phyloP scores from a whole-genome alignment of 1,284 basidiomycete genomes.

The Tilletia walkeri region DNA sequence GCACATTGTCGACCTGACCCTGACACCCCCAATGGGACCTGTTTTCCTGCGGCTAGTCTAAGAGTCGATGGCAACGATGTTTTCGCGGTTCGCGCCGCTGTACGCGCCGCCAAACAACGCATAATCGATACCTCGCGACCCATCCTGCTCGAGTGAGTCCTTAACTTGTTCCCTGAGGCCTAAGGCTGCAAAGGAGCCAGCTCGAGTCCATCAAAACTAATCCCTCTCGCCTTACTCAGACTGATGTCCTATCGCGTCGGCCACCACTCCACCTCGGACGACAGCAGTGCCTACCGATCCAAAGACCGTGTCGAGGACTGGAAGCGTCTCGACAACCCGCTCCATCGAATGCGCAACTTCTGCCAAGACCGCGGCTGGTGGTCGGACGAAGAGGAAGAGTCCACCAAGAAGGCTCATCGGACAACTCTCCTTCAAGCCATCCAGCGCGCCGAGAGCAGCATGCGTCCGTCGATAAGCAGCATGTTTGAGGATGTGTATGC shows the following conservation, averaged over 20 bases:
- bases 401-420: slow-evolving; percentile 69
- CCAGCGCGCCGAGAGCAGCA: slow-evolving; percentile 71
- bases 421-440: slow-evolving; percentile 75
- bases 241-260: slow-evolving; percentile 63
- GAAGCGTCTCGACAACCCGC: slow-evolving; percentile 70
- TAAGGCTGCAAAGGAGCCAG: too few relatives aligned
- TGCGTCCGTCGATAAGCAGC: slow-evolving; percentile 70
- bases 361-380: slow-evolving; percentile 77
- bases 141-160: slow-evolving; percentile 72
- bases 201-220: background rate
- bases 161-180: too few relatives aligned
- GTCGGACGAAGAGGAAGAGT: slow-evolving; percentile 72
- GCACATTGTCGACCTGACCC: background rate
- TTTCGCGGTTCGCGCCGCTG: slow-evolving; percentile 78
- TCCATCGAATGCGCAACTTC: slow-evolving; percentile 77
- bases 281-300: slow-evolving; percentile 77
- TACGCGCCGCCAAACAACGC: slow-evolving; percentile 72
- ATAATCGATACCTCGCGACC: slow-evolving; percentile 73
- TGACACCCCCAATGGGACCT: background rate
- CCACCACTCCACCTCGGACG: slow-evolving; percentile 93
- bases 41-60: slow-evolving; percentile 22
- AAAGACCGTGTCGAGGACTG: slow-evolving; percentile 42
- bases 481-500: slow-evolving; percentile 81
- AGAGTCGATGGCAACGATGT: slow-evolving; percentile 91
- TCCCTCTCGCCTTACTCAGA: background rate